Base-by-base conservation (phyloP, 352 stramenopile genomes). In the Phytophthora sansomeana region DNA sequence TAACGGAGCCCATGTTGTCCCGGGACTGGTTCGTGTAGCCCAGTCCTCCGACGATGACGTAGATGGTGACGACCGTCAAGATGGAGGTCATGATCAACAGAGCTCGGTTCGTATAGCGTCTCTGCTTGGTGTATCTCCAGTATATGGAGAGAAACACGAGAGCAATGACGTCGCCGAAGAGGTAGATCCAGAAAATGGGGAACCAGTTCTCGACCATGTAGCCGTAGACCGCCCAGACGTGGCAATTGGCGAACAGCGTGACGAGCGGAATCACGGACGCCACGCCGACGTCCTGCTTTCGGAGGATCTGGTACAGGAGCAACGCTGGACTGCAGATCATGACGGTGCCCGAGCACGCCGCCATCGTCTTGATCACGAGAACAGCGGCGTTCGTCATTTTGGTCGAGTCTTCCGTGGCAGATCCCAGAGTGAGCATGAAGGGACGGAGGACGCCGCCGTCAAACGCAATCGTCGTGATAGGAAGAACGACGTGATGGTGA, bases 181-280 rank as follows among this genome's bases (percentile, higher is more conserved):
- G 21, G 63, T 80, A 84, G 44, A 72, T 72, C 61, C 60, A 72
- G 60, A 84, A 78, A 48, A 81, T 66, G 0, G 76, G 76, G 73
- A 84, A 81, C 65, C 64, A 78, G 38, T 78, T 75, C 54, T 67
- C 38, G 9, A 65, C 66, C 30, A 81, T 64, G 56, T 70, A 76
- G 29, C 72, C 76, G 47, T 75, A 84, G 32, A 74, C 6, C 3
- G 57, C 51, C 70, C 74, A 78, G 16, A 74, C 68, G 56, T 85
- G 72, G 26, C 63, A 81, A 47, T 88, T 88, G 6, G 63, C 58
- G 17, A 85, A 69, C 33, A 84, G 74, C 29, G 75, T 69, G 44
- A 82, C 74, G 9, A 87, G 67, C n/a, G 78, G 77, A n/a, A 85
- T 72, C 36, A 88, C 74, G 24, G 79, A 88, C 35, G 72, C 75